phyloP scores from a whole-genome alignment of 805 yeast species.

The Sugiyamaella lignohabitans region DNA sequence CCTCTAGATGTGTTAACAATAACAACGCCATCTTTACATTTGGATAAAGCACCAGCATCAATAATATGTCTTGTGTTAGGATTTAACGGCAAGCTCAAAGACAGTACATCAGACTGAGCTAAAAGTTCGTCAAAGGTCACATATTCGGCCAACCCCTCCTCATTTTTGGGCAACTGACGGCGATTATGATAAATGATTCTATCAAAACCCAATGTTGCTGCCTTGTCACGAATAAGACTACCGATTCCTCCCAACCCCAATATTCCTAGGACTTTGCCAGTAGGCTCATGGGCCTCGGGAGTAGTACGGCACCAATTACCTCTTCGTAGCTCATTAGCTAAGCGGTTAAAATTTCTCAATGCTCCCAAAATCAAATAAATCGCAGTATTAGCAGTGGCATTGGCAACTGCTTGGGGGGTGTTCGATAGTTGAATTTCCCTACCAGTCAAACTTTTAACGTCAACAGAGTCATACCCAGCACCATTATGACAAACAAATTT shows the following conservation, averaged over 20 bases:
- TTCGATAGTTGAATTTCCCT: slow-evolving; percentile 44
- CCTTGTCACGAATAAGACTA: slow-evolving; percentile 47
- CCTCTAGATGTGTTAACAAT: slow-evolving; percentile 58
- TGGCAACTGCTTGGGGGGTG: slow-evolving; percentile 47
- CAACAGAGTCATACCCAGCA: slow-evolving; percentile 54
- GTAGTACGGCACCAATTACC: slow-evolving; percentile 45
- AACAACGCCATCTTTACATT: slow-evolving; percentile 49
- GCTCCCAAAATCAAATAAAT: slow-evolving; percentile 47
- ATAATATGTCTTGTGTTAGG: slow-evolving; percentile 45
- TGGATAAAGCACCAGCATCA: slow-evolving; percentile 38
- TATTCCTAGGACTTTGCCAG: slow-evolving; percentile 48
- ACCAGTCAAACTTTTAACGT: slow-evolving; percentile 37
- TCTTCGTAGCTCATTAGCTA: slow-evolving; percentile 37
- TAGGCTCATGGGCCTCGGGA: slow-evolving; percentile 44
- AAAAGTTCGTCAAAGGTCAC: slow-evolving; percentile 45
- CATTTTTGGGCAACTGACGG: slow-evolving; percentile 38
- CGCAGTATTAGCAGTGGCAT: slow-evolving; percentile 53
- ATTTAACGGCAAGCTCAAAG: slow-evolving; percentile 48
- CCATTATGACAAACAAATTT: slow-evolving; percentile 45
- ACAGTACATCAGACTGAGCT: slow-evolving; percentile 43
- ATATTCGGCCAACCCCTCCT: slow-evolving; percentile 42
- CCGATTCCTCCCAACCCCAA: slow-evolving; percentile 64
- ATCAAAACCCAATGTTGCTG: slow-evolving; percentile 43
- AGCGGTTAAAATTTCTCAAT: slow-evolving; percentile 41
- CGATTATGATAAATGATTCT: slow-evolving; percentile 51